phyloP scores from a whole-genome alignment of 2,329 filamentous ascomycete species.

The Penicillium nordicum region DNA sequence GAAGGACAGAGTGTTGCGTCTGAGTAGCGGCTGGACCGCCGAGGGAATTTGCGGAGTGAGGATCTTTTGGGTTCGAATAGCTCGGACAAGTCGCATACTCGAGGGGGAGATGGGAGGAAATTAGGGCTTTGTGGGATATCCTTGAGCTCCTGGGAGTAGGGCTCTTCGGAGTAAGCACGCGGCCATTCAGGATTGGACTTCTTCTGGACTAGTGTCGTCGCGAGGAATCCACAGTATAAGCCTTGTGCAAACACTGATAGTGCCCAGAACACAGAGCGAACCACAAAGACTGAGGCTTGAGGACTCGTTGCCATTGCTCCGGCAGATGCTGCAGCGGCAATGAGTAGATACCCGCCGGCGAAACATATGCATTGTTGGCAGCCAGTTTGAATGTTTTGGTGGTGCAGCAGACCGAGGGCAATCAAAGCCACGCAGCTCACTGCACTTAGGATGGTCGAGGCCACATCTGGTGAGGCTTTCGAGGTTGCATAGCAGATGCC shows the following conservation, averaged over 20 bases:
- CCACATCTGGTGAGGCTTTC: slow-evolving; percentile 22
- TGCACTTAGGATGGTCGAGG: slow-evolving; percentile 24
- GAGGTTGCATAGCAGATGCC: slow-evolving; percentile 27
- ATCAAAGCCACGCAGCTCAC: slow-evolving; percentile 27
- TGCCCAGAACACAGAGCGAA: slow-evolving; percentile 38
- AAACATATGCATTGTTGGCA: slow-evolving; percentile 13
- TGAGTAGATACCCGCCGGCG: slow-evolving; percentile 25
- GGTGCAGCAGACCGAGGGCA: slow-evolving; percentile 17
- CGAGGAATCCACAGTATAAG: slow-evolving; percentile 30
- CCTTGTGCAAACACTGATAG: slow-evolving; percentile 33
- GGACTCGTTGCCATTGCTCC: slow-evolving; percentile 26
- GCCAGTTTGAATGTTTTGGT: slow-evolving; percentile 16
- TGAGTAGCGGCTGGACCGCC: slow-evolving; percentile 31
- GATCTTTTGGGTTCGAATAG: slow-evolving; percentile 23
- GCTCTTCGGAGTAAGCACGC: slow-evolving; percentile 22
- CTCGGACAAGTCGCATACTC: slow-evolving; percentile 14
- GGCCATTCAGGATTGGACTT: slow-evolving; percentile 22
- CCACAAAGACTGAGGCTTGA: slow-evolving; percentile 26
- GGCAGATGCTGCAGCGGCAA: slow-evolving; percentile 26
- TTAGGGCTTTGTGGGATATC: slow-evolving; percentile 14
- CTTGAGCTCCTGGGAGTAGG: slow-evolving; percentile 25
- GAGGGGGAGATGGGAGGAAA: slow-evolving; percentile 10
- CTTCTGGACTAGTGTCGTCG: slow-evolving; percentile 14
- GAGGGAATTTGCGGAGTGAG: slow-evolving; percentile 27
- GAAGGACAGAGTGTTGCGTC: slow-evolving; percentile 29